Percentiles rank a stretch among this genome's conserved stretches.
Evolutionary conservation across 495 filamentous ascomycete species (phyloP).

Genomic region (Apodospora peruviana): DNA sequence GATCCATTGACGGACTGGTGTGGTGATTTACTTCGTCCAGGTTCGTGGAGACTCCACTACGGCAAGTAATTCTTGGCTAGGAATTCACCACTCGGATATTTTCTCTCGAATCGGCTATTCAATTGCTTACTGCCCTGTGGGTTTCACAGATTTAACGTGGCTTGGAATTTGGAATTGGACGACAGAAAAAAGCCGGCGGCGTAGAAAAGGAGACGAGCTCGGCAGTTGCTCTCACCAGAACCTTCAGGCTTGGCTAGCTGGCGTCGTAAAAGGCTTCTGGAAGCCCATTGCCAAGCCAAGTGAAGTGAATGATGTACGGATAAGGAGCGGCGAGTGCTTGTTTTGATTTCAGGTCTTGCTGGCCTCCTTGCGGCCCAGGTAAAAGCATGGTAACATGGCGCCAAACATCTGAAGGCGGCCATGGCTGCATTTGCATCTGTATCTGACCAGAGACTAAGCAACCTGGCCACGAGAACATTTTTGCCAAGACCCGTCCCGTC

Average conservation of each 20-base stretch:
- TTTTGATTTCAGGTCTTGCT: neutral
- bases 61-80: neutral
- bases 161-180: neutral
- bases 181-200: neutral
- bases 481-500: no score
- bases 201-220: neutral
- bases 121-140: neutral
- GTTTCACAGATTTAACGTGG: neutral
- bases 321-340: neutral
- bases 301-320: no score
- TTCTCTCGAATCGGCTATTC: constrained; percentile 4
- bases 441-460: no score
- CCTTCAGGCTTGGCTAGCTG: neutral
- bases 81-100: constrained; percentile 18
- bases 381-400: no score
- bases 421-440: no score
- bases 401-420: no score
- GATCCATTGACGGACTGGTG: constrained; percentile 4
- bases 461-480: no score
- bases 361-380: no score
- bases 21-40: constrained; percentile 7
- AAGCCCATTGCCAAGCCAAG: neutral
- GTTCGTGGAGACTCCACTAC: constrained; percentile 14
- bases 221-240: neutral
- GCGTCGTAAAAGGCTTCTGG: neutral